Percentiles rank a stretch among this genome's conserved stretches.
These are phyloP conservation scores for Diaporthe sp. DNA, from an alignment of 2,329 filamentous ascomycete species.

Conservation along the genomic window DNA sequence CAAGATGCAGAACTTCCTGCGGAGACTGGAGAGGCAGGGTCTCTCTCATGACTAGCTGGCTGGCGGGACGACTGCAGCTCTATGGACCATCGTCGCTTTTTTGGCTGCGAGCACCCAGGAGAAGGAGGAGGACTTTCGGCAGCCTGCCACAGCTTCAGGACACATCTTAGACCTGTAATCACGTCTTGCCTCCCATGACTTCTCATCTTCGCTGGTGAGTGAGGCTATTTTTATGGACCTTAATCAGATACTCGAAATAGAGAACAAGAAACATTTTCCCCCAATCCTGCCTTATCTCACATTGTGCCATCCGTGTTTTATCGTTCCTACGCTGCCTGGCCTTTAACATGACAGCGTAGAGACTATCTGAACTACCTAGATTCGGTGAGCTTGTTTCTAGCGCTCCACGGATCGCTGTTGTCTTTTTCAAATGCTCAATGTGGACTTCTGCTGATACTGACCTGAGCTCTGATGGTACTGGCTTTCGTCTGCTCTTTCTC, in stretches of 20 bases:
- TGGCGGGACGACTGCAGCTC: slow-evolving; percentile 26
- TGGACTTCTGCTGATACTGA: neutral
- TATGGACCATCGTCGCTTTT: slow-evolving; percentile 28
- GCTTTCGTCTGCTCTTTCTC: neutral
- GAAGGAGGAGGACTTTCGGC: neutral
- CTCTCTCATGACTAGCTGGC: slow-evolving; percentile 40
- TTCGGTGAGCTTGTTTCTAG: neutral
- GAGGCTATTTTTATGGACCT: slow-evolving; percentile 22
- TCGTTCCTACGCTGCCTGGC: too few relatives aligned
- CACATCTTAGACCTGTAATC: slow-evolving; percentile 33
- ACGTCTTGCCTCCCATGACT: slow-evolving; percentile 32
- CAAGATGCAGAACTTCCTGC: slow-evolving; percentile 41
- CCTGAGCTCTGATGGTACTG: neutral
- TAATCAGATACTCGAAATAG: slow-evolving; percentile 35
- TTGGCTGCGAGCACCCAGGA: slow-evolving; percentile 21
- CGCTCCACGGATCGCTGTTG: neutral
- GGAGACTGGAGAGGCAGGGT: slow-evolving; percentile 39
- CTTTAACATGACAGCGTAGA: neutral
- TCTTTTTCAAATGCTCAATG: neutral
- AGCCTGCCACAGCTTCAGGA: slow-evolving; percentile 12
- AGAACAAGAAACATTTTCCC: slow-evolving; percentile 22
- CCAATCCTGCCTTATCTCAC: neutral
- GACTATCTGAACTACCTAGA: neutral
- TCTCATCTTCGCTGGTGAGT: slow-evolving; percentile 38
- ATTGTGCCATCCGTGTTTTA: neutral